Percentiles rank a stretch among this genome's conserved stretches.
These are phyloP conservation scores for Mycena chlorophos DNA, from an alignment of 768 basidiomycete genomes.

Conservation along the genomic window DNA sequence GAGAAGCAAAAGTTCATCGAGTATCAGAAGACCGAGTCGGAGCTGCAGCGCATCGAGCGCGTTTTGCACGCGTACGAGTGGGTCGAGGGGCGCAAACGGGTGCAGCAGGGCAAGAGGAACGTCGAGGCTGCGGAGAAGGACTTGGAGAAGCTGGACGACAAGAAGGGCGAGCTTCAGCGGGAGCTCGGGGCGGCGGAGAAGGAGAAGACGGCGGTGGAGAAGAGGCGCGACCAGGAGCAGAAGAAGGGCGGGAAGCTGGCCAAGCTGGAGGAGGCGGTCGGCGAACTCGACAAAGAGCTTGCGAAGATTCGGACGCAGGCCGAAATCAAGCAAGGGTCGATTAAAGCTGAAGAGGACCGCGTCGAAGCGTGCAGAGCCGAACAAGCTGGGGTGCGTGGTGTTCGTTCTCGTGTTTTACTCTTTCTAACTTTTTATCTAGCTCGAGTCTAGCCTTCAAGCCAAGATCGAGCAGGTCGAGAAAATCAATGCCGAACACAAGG, in stretches of 20 bases:
- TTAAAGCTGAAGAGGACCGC: constrained; percentile 75
- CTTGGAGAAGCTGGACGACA: constrained; percentile 47
- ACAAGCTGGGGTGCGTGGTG: constrained; percentile 55
- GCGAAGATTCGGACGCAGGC: constrained; percentile 84
- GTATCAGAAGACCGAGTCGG: constrained; percentile 85
- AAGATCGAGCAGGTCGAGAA: constrained; percentile 62
- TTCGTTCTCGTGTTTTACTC: not conserved
- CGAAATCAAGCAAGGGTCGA: constrained; percentile 73
- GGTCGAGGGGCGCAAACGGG: constrained; percentile 58
- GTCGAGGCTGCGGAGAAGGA: constrained; percentile 52
- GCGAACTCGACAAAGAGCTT: constrained; percentile 73
- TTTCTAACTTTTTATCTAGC: constrained; percentile 37
- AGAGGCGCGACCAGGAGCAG: constrained; percentile 82
- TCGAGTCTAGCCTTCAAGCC: constrained; percentile 53
- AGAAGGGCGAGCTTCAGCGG: constrained; percentile 44
- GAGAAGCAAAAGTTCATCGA: constrained; percentile 89
- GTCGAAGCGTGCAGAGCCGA: constrained; percentile 53
- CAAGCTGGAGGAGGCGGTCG: constrained; percentile 78
- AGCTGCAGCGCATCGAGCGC: constrained; percentile 83
- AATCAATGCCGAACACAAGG: constrained; percentile 54
- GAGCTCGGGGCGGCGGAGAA: constrained; percentile 69
- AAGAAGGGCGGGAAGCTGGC: constrained; percentile 92
- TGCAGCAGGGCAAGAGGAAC: constrained; percentile 55
- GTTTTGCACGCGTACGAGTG: constrained; percentile 89
- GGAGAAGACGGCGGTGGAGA: constrained; percentile 63